These are phyloP conservation scores for Drechslerella dactyloides DNA, from an alignment of 2,329 filamentous ascomycete genomes.

Conservation along the genomic window DNA sequence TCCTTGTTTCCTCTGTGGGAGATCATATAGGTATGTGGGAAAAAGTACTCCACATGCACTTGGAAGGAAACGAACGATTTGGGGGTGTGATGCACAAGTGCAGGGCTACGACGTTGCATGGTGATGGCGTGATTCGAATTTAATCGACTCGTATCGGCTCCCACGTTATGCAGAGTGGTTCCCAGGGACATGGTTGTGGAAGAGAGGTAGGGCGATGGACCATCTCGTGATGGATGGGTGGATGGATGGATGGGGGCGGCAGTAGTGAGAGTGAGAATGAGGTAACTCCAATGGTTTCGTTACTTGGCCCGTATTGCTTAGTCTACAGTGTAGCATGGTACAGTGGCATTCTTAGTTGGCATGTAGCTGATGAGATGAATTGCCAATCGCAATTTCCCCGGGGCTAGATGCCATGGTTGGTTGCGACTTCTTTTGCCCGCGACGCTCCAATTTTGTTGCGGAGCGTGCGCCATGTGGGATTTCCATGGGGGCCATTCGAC, in stretches of 20 bases:
- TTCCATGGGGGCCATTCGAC: not conserved
- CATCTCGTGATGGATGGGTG: too few relatives aligned
- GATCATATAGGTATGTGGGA: too few relatives aligned
- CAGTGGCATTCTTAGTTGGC: not conserved
- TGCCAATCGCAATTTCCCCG: slow-evolving; percentile 1
- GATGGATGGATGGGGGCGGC: not conserved
- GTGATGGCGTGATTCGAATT: slow-evolving; percentile 34
- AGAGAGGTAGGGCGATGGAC: not conserved
- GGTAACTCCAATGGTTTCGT: too few relatives aligned
- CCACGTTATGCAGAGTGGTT: slow-evolving; percentile 13
- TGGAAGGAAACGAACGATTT: slow-evolving; percentile 3
- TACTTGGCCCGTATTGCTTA: too few relatives aligned
- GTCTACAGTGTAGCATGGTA: too few relatives aligned
- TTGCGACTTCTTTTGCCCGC: not conserved
- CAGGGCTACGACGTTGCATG: slow-evolving; percentile 18
- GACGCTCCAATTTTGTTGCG: not conserved
- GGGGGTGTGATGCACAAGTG: slow-evolving; percentile 1
- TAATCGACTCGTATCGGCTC: slow-evolving; percentile 33
- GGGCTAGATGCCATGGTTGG: not conserved
- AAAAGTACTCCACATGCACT: not conserved
- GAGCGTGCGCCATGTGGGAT: slow-evolving; percentile 6
- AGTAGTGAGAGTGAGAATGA: too few relatives aligned
- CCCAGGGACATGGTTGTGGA: slow-evolving; percentile 48
- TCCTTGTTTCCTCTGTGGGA: not conserved
- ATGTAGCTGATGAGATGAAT: not conserved